A percentile compares a stretch with the other conserved stretches of the same genome.
Conservation (phyloP, 148 eudicot genomes). For the Camellia granthamiana region DNA sequence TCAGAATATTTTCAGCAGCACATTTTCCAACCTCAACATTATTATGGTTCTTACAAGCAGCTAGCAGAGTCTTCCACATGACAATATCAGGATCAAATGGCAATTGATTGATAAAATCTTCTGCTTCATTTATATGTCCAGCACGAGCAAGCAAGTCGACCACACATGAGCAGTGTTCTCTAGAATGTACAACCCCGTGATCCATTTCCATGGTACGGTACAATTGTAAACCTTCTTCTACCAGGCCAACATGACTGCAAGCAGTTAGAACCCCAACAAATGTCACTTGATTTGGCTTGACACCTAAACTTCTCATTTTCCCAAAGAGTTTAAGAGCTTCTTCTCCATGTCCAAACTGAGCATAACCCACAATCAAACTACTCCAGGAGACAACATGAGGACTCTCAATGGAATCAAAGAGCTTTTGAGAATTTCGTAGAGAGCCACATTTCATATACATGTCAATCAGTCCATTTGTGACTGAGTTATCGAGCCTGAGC, state of each 20-base stretch:
- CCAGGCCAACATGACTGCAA: slow-evolving; percentile 43
- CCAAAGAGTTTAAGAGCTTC: slow-evolving; percentile 37
- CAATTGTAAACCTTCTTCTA: slow-evolving; percentile 38
- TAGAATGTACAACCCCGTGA: slow-evolving; percentile 30
- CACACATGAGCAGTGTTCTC: slow-evolving; percentile 43
- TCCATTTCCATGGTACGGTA: slow-evolving; percentile 31
- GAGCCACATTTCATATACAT: slow-evolving; percentile 42
- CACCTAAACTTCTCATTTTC: slow-evolving; percentile 28
- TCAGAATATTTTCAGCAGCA: slow-evolving; percentile 38
- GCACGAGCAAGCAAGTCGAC: slow-evolving; percentile 43
- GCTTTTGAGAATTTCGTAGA: slow-evolving; percentile 26
- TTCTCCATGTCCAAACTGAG: slow-evolving; percentile 41
- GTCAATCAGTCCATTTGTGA: slow-evolving; percentile 38
- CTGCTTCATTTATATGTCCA: slow-evolving; percentile 39
- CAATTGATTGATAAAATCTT: slow-evolving; percentile 34
- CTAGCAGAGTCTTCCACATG: slow-evolving; percentile 44
- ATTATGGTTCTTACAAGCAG: slow-evolving; percentile 34
- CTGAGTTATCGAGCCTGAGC: slow-evolving; percentile 18
- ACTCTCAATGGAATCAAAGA: slow-evolving; percentile 33
- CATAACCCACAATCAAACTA: slow-evolving; percentile 42
- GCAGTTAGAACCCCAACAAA: slow-evolving; percentile 41
- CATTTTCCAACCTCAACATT: slow-evolving; percentile 35
- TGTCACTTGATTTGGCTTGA: slow-evolving; percentile 38
- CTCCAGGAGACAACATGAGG: slow-evolving; percentile 44
- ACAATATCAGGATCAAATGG: slow-evolving; percentile 37